Evolutionary conservation across 192 early-diverging fungal species (phyloP).

Genomic region (Dispira simplex): DNA sequence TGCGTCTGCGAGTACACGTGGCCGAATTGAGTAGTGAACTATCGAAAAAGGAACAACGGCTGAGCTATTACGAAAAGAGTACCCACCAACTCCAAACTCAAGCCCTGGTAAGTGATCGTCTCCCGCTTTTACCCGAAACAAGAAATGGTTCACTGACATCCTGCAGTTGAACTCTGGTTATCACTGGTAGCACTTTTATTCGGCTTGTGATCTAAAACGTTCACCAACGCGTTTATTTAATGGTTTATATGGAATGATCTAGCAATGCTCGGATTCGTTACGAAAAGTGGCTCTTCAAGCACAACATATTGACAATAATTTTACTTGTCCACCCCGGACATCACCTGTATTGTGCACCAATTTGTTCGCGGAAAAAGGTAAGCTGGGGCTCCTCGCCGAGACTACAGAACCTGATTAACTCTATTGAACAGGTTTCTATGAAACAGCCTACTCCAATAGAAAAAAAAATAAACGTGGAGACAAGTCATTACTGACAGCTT

Average conservation of each 20-base stretch:
- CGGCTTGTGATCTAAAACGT: not conserved
- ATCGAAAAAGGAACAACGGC: not conserved
- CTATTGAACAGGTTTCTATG: no score
- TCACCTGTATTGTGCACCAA: no score
- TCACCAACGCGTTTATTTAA: not conserved
- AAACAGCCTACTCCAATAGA: no score
- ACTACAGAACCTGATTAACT: no score
- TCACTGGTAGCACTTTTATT: not conserved
- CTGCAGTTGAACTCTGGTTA: not conserved
- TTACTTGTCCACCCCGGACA: no score
- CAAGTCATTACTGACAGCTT: no score
- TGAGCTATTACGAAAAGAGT: not conserved
- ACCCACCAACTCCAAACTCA: not conserved
- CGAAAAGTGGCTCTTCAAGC: not conserved
- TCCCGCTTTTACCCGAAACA: not conserved
- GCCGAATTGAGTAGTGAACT: not conserved
- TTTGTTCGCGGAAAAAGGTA: no score
- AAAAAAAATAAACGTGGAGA: no score
- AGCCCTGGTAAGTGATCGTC: not conserved
- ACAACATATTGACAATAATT: no score
- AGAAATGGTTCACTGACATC: not conserved
- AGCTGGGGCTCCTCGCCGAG: no score
- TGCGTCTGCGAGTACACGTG: not conserved
- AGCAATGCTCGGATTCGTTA: not conserved
- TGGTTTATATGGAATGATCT: not conserved